phyloP scores from a whole-genome alignment of 1,139 yeast genomes.

The Debaryomyces udenii region DNA sequence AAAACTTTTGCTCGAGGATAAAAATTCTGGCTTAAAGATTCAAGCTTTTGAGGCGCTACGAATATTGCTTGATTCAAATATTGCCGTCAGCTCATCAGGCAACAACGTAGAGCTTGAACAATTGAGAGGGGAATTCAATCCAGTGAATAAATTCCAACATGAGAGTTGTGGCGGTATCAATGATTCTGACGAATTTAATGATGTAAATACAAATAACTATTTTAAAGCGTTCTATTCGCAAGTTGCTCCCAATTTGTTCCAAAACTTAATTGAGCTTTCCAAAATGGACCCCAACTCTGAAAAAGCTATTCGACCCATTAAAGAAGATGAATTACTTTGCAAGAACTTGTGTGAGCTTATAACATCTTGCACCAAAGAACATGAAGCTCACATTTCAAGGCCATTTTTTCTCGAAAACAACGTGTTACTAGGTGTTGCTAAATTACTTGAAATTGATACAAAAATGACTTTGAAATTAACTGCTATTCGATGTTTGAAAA shows the following conservation, averaged over 20 bases:
- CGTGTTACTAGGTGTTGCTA: slow-evolving; percentile 56
- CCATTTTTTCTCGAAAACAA: slow-evolving; percentile 62
- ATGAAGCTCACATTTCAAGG: slow-evolving; percentile 56
- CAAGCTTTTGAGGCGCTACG: slow-evolving; percentile 86
- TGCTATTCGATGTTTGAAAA: slow-evolving; percentile 65
- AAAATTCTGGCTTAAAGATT: slow-evolving; percentile 71
- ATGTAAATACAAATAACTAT: slow-evolving; percentile 52
- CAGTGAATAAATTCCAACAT: slow-evolving; percentile 10
- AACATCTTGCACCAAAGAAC: slow-evolving; percentile 66
- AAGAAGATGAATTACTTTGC: slow-evolving; percentile 45
- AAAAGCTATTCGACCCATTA: slow-evolving; percentile 16
- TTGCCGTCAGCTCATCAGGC: slow-evolving; percentile 23
- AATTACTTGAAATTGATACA: slow-evolving; percentile 39
- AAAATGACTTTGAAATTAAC: slow-evolving; percentile 62
- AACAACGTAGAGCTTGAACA: slow-evolving; percentile 20
- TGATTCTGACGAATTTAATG: slow-evolving; percentile 31
- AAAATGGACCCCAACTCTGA: slow-evolving; percentile 13
- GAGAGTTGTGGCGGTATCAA: slow-evolving; percentile 14
- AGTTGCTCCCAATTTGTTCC: slow-evolving; percentile 63
- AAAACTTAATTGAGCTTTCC: slow-evolving; percentile 46
- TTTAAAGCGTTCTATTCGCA: slow-evolving; percentile 61
- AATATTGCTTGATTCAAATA: slow-evolving; percentile 66
- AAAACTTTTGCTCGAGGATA: slow-evolving; percentile 62
- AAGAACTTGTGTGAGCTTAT: slow-evolving; percentile 73
- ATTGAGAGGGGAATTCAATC: slow-evolving; percentile 15